Percentiles rank a stretch among this genome's conserved stretches.
Conservation (phyloP, 768 basidiomycete genomes). For the Tulasnella sp. region DNA sequence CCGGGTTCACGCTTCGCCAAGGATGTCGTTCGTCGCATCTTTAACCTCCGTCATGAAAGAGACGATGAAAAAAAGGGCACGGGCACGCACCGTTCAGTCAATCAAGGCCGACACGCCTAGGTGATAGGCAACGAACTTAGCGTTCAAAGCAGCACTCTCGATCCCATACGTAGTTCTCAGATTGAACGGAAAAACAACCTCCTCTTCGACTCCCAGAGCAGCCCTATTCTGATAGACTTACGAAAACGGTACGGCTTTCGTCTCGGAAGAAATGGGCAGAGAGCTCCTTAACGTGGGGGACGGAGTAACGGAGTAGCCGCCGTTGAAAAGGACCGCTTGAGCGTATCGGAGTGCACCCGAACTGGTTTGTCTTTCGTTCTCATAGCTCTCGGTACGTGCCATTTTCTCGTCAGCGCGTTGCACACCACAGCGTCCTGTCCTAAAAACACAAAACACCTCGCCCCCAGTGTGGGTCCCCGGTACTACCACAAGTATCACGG, state of each 20-base stretch:
- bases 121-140: neutral
- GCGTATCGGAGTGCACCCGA: neutral
- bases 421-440: neutral
- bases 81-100: neutral
- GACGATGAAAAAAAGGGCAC: neutral
- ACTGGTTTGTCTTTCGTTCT: too few species aligned
- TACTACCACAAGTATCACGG: neutral
- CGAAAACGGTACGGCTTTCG: neutral
- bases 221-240: constrained; percentile 11
- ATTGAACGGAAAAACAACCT: neutral
- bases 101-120: too few species aligned
- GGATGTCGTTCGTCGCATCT: neutral
- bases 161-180: neutral
- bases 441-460: neutral
- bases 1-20: constrained; percentile 2
- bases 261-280: neutral
- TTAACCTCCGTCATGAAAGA: neutral
- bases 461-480: neutral
- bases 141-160: neutral
- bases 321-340: neutral
- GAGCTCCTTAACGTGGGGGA: constrained; percentile 3
- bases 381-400: too few species aligned
- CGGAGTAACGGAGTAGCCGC: constrained; percentile 4
- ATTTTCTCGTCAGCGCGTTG: neutral
- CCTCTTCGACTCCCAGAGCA: neutral